Conservation (phyloP, 192 early-diverging fungal species). For the Gorgonomyces haynaldii region DNA sequence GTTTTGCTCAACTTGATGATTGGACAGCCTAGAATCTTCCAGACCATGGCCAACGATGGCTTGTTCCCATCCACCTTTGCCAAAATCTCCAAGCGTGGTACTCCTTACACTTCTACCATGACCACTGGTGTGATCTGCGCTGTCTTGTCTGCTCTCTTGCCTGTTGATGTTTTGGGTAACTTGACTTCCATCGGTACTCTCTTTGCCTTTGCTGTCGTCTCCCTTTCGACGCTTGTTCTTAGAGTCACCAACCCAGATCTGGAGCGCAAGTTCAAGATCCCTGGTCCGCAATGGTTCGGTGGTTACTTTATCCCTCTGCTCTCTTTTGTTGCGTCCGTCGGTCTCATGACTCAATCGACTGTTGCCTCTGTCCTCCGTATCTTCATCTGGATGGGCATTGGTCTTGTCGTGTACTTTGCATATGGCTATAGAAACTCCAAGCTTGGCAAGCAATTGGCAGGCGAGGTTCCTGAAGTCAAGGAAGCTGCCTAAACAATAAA, state of each 20-base stretch:
- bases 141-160: slow-evolving; percentile 57
- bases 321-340: slow-evolving; percentile 45
- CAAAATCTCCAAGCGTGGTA: slow-evolving; percentile 54
- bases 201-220: slow-evolving; percentile 67
- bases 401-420: slow-evolving; percentile 58
- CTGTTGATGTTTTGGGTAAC: slow-evolving; percentile 71
- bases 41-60: slow-evolving; percentile 75
- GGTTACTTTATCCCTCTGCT: slow-evolving; percentile 54
- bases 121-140: slow-evolving; percentile 54
- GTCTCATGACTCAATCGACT: slow-evolving; percentile 52
- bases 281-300: slow-evolving; percentile 42
- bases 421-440: slow-evolving; percentile 58
- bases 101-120: slow-evolving; percentile 63
- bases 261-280: slow-evolving; percentile 59
- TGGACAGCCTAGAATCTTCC: slow-evolving; percentile 79
- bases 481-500: too few species aligned
- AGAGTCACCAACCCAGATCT: slow-evolving; percentile 58
- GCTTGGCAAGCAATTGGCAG: slow-evolving; percentile 13
- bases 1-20: slow-evolving; percentile 67
- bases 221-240: slow-evolving; percentile 62
- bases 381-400: slow-evolving; percentile 67
- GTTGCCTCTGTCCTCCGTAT: slow-evolving; percentile 56
- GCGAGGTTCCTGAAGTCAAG: too few species aligned
- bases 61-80: slow-evolving; percentile 63
- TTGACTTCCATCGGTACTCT: slow-evolving; percentile 79